Conservation (phyloP, 2,329 filamentous ascomycete species). For the Alternaria longipes region DNA sequence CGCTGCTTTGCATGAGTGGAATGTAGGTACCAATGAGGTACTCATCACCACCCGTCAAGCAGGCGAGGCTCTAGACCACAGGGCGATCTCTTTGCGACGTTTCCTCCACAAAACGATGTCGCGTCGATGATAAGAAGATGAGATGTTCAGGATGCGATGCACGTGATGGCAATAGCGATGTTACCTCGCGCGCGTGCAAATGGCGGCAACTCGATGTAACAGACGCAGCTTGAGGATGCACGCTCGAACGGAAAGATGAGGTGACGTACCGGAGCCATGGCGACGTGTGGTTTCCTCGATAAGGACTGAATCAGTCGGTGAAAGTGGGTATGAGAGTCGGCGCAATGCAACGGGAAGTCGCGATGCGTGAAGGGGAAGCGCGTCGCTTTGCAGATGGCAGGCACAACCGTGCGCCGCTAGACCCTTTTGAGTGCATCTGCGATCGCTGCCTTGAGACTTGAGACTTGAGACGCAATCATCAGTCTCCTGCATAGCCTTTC, state of each 20-base stretch:
- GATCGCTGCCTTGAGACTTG: neutral
- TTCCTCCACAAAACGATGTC: neutral
- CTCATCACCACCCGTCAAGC: neutral
- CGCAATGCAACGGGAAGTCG: slow-evolving; percentile 40
- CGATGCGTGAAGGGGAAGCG: slow-evolving; percentile 46
- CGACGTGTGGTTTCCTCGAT: slow-evolving; percentile 26
- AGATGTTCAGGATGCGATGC: slow-evolving; percentile 9
- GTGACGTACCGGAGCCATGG: slow-evolving; percentile 49
- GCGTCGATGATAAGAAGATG: neutral
- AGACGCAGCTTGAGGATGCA: slow-evolving; percentile 8
- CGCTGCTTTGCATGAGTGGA: neutral
- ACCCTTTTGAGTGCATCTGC: slow-evolving; percentile 8
- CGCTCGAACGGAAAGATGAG: neutral
- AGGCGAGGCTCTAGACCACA: neutral
- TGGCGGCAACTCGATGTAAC: neutral
- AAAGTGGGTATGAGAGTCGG: slow-evolving; percentile 30
- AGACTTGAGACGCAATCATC: neutral
- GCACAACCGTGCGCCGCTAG: slow-evolving; percentile 33
- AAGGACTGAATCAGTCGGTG: slow-evolving; percentile 27
- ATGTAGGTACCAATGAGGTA: neutral
- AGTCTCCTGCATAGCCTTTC: too few relatives aligned
- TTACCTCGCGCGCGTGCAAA: slow-evolving; percentile 16
- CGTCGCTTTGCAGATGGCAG: slow-evolving; percentile 39
- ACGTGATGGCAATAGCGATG: slow-evolving; percentile 14
- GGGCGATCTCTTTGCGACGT: neutral